Base-by-base conservation (phyloP, 345 rosid genomes). In the Dipteronia dyeriana region DNA sequence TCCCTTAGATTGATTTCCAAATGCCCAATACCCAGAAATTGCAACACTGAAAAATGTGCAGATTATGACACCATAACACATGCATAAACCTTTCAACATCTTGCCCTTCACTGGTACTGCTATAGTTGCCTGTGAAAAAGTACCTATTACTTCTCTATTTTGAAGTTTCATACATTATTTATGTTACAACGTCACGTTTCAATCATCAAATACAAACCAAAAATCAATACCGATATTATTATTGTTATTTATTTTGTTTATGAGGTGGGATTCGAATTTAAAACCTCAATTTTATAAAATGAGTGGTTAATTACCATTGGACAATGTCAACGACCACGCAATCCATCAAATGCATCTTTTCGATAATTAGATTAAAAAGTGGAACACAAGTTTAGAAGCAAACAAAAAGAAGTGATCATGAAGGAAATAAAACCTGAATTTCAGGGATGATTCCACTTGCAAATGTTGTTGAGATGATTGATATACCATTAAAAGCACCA, bases 381-480 rank as follows among this genome's bases (percentile, higher is more conserved):
- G 10, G 10, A 41, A 41, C 8, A 41, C 2, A 9, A 41, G 11
- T 41, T 49, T 49, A 12, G 4, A 12, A 49, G 54, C 19, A 49
- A 2, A 49, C 12, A 13, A 14, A 26, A 43, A 70, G 7, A 65
- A 64, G 14, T 6, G 17, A 49, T 49, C 38, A 5, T 34, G 11
- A 26, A 70, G 29, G n/a, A 5, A 45, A 9, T 1, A 41, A 61
- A 51, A 85, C 89, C 90, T 90, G 94, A 56, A 88, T 90, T 78
- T 90, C 94, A 6, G 92, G 92, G 31, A 90, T 86, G 14, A 90
- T 90, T 63, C 89, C 94, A 56, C 88, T 74, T 0, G 82, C 92
- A 73, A 80, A 88, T 4, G 89, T 81, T 47, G 90, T 88, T 22
- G 86, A 78, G 5, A 88, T 86, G 79, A 88, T 85, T 10, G 88